These are phyloP conservation scores for Eucalyptus curtisii DNA, from an alignment of 345 rosid genomes.

Conservation along the genomic window DNA sequence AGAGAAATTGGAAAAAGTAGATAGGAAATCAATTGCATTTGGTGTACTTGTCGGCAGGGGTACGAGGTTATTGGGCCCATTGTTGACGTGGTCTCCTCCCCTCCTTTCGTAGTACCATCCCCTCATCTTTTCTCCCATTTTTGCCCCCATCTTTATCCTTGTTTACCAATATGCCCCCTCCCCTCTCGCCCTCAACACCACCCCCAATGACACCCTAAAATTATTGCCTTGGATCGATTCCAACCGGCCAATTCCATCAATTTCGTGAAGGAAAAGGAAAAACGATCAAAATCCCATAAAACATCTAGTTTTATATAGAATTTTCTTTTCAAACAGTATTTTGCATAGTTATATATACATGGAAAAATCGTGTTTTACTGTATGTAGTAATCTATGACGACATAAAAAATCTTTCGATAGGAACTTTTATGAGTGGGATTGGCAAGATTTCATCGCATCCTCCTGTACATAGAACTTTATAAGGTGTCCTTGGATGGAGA, in stretches of 20 bases:
- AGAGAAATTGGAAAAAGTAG: neutral
- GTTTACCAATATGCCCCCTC: constrained; percentile 3
- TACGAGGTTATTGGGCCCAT: constrained; percentile 21
- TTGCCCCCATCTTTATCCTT: neutral
- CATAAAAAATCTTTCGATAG: fast-evolving
- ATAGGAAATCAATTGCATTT: neutral
- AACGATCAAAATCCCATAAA: neutral
- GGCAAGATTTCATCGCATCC: neutral
- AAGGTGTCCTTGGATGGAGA: neutral
- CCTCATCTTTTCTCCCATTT: neutral
- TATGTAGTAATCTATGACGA: fast-evolving
- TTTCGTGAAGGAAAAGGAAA: neutral
- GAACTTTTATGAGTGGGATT: neutral
- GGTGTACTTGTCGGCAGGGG: constrained; percentile 24
- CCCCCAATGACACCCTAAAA: neutral
- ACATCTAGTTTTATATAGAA: neutral
- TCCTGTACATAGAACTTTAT: neutral
- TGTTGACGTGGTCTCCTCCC: constrained; percentile 27
- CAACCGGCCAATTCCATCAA: neutral
- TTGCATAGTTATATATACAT: fast-evolving
- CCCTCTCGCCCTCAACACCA: neutral
- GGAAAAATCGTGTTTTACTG: neutral
- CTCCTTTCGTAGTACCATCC: constrained; percentile 12
- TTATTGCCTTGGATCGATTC: neutral
- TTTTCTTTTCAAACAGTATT: fast-evolving